These are phyloP conservation scores for Carex littledalei DNA, from an alignment of 176 grass and related monocot species.

Conservation along the genomic window DNA sequence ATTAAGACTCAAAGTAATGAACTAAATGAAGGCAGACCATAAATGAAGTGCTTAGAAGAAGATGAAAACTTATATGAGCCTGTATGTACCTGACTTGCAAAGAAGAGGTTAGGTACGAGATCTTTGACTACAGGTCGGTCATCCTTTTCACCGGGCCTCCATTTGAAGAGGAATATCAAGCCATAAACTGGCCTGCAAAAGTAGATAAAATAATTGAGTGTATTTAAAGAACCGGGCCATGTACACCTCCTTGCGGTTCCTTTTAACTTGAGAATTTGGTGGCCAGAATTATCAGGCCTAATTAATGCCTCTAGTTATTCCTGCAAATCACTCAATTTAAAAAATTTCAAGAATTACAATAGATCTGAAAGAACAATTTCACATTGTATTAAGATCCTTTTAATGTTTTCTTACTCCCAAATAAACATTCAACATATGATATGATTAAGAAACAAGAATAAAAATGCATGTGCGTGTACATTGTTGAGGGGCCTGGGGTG, in stretches of 20 bases:
- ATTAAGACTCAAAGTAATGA: not conserved
- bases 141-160: conserved; percentile 53
- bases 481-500: too few species aligned
- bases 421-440: not conserved
- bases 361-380: not conserved
- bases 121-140: conserved; percentile 13
- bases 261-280: not conserved
- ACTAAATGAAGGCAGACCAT: not conserved
- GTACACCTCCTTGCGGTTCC: not conserved
- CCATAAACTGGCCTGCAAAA: conserved; percentile 80
- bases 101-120: conserved; percentile 13
- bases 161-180: conserved; percentile 88
- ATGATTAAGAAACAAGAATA: not conserved
- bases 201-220: not conserved
- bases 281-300: not conserved
- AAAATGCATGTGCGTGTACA: not conserved
- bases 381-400: not conserved
- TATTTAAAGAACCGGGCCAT: too few species aligned
- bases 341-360: not conserved
- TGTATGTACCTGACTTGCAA: conserved; percentile 21
- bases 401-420: not conserved
- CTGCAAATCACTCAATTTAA: not conserved
- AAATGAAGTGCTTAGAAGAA: not conserved
- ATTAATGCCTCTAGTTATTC: not conserved
- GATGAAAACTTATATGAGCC: not conserved